Evolutionary conservation across 169 alveolate species (phyloP).

Genomic region (Eimeria praecox): DNA sequence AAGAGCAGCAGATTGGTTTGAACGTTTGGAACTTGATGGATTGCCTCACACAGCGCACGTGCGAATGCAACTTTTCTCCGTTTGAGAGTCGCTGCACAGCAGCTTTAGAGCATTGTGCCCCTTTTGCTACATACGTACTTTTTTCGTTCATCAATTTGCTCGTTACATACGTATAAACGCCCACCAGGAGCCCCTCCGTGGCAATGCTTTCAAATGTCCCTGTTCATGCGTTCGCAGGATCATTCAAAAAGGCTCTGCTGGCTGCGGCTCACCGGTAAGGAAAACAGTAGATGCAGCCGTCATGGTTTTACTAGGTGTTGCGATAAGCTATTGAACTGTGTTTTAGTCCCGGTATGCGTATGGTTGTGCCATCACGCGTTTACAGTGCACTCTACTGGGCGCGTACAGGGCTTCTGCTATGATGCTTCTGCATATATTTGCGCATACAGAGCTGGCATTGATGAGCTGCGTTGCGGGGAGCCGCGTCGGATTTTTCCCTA

Average conservation of each 20-base stretch:
- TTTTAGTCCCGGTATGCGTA: background rate
- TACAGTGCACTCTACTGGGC: background rate
- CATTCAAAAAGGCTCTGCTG: conserved; percentile 87
- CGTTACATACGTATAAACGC: too few species aligned
- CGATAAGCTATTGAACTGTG: background rate
- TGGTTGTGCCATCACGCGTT: background rate
- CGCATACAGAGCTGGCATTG: conserved; percentile 85
- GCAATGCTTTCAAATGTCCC: background rate
- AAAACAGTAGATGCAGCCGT: background rate
- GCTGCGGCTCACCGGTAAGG: conserved; percentile 87
- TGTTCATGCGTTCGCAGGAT: conserved; percentile 61
- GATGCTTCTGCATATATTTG: background rate
- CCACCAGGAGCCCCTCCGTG: background rate
- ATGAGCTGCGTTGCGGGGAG: conserved; percentile 85
- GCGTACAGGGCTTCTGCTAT: background rate
- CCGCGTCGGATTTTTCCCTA: conserved; percentile 87
- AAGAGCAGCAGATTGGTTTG: conserved; percentile 4
- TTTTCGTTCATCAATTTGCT: too few species aligned
- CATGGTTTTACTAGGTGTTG: background rate
- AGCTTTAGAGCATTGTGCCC: background rate
- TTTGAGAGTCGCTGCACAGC: background rate
- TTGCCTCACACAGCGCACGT: background rate
- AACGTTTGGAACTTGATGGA: background rate
- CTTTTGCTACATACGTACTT: too few species aligned
- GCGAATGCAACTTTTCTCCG: background rate